Percentiles rank a stretch among this genome's conserved stretches.
Evolutionary conservation across 352 stramenopile genomes (phyloP).

Genomic region (Peronospora belbahrii): DNA sequence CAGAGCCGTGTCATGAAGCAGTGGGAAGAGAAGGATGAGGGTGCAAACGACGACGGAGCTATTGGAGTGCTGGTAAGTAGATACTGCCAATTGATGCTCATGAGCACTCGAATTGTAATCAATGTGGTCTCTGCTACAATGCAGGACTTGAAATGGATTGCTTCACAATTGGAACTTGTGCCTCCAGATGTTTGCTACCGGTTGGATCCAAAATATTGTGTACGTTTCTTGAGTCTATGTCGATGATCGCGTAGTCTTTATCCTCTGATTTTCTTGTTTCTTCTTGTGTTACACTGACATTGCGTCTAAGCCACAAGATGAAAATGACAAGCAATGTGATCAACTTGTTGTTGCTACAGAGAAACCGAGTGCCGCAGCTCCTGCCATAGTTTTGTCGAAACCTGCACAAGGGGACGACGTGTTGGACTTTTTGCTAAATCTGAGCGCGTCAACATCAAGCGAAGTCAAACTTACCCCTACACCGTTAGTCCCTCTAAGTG

Average conservation of each 20-base stretch:
- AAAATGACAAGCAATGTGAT: slow-evolving; percentile 4
- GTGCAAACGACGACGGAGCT: slow-evolving; percentile 16
- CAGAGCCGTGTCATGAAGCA: slow-evolving; percentile 55
- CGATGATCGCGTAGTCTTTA: background rate
- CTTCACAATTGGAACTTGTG: slow-evolving; percentile 40
- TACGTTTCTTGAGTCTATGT: slow-evolving; percentile 22
- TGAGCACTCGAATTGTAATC: background rate
- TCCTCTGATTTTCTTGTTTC: slow-evolving; percentile 1
- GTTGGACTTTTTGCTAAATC: slow-evolving; percentile 37
- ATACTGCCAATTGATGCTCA: background rate
- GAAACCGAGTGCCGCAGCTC: background rate
- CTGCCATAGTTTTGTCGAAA: background rate
- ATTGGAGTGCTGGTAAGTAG: slow-evolving; percentile 35
- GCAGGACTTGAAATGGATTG: slow-evolving; percentile 69
- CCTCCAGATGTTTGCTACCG: slow-evolving; percentile 45
- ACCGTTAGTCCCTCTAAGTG: background rate
- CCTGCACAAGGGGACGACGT: slow-evolving; percentile 16
- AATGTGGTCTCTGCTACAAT: background rate
- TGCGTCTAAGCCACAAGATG: slow-evolving; percentile 24
- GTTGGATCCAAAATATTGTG: slow-evolving; percentile 71
- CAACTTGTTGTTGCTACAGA: slow-evolving; percentile 3
- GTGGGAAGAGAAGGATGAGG: slow-evolving; percentile 53
- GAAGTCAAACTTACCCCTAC: slow-evolving; percentile 1
- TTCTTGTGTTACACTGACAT: slow-evolving; percentile 31
- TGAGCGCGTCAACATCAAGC: slow-evolving; percentile 23